A percentile compares a stretch with the other conserved stretches of the same genome.
These are phyloP conservation scores for Friedmanniomyces simplex DNA, from an alignment of 495 filamentous ascomycete genomes.

Conservation along the genomic window DNA sequence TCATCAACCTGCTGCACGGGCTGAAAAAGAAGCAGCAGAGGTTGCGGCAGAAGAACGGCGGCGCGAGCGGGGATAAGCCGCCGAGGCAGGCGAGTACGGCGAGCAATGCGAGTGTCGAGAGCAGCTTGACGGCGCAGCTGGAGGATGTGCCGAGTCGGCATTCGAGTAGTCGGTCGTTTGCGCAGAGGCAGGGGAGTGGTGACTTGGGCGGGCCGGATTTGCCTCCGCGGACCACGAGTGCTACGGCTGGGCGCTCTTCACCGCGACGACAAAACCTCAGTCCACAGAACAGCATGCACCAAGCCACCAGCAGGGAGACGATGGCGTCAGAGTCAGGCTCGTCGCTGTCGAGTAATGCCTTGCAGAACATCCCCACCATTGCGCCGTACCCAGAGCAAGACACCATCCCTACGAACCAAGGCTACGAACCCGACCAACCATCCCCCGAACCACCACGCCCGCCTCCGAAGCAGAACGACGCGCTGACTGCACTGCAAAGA, in stretches of 20 bases:
- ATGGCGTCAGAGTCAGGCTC: conserved; percentile 33
- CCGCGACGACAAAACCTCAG: conserved; percentile 26
- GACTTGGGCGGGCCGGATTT: conserved; percentile 37
- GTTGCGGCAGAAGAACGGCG: conserved; percentile 61
- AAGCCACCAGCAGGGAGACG: conserved; percentile 35
- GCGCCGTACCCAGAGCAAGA: conserved; percentile 53
- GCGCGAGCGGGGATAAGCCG: conserved; percentile 34
- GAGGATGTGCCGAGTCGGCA: conserved; percentile 45
- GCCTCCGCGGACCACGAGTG: conserved; percentile 39
- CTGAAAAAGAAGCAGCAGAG: conserved; percentile 93
- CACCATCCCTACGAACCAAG: conserved; percentile 32
- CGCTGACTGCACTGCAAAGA: conserved; percentile 78
- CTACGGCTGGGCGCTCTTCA: conserved; percentile 23
- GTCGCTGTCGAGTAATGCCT: conserved; percentile 53
- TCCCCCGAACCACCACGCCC: conserved; percentile 49
- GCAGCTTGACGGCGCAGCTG: conserved; percentile 51
- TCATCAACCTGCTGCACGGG: conserved; percentile 91
- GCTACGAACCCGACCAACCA: conserved; percentile 31
- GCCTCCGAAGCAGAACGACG: conserved; percentile 76
- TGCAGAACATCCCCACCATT: conserved; percentile 59
- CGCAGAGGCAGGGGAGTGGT: conserved; percentile 40
- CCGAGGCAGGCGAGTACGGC: conserved; percentile 50
- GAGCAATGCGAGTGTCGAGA: conserved; percentile 40
- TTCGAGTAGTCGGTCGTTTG: conserved; percentile 30
- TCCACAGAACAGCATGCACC: conserved; percentile 32